Evolutionary conservation across 306 rosid genomes (phyloP), one percentile per base, ranked within the genome.

Genomic region (Senna tora): DNA sequence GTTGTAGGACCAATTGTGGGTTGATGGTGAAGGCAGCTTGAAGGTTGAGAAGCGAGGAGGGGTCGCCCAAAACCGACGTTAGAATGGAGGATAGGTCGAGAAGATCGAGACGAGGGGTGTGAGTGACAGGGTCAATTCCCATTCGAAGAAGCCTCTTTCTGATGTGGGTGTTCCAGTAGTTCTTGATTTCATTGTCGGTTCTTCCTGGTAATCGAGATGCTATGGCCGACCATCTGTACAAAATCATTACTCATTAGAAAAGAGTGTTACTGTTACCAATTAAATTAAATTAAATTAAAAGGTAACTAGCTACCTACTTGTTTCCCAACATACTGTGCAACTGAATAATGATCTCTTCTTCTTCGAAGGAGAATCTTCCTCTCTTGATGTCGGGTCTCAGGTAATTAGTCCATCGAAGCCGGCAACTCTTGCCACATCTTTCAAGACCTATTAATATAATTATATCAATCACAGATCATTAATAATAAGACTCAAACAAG

Each of bases 371-470:
- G 75, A 91, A 85, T 75, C 96, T 91, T 41, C 97, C 97, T 82
- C 96, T 87, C 78, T 89, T 91, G 16, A 91, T 89, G 67, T 89
- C 97, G 32, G 97, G 97, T 22, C 97, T 82, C 63, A 91, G 69
- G 80, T 91, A 91, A 76, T 91, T 91, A 0, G 96, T 85, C 97
- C 97, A 91, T 55, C 97, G 87, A 38, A 91, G 96, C 8, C 97
- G 86, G 74, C 97, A 91, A 75, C 97, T 91, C 81, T 91, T 91
- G 42, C 97, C 97, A 71, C 97, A 91, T 75, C 97, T 82, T 77
- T 84, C 66, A 15, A 91, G 86, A 69, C 87, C 97, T 91, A 17
- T n/a, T n/a, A n/a, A n/a, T n/a, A n/a, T n/a, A n/a, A n/a, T n/a
- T n/a, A n/a, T n/a, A n/a, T 33, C 3, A 20, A 33, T 34, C 4